phyloP scores from a whole-genome alignment of 2,329 filamentous ascomycete genomes.

The Cryphonectria parasitica region DNA sequence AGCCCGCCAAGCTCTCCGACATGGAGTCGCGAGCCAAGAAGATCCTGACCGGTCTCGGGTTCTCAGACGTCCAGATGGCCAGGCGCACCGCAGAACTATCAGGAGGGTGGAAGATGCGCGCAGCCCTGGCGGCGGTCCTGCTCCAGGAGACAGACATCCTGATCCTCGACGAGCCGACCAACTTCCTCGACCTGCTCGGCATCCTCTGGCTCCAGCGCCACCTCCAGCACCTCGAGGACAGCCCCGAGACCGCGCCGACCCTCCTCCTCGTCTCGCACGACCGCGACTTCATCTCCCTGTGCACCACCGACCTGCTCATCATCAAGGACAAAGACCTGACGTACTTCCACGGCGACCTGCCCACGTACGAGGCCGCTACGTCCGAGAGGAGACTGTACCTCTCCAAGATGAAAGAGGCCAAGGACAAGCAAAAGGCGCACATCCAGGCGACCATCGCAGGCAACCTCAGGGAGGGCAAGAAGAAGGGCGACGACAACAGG shows the following conservation, averaged over 20 bases:
- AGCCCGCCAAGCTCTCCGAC: slow-evolving; percentile 65
- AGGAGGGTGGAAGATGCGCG: slow-evolving; percentile 77
- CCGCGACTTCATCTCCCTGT: slow-evolving; percentile 75
- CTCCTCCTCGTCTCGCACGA: slow-evolving; percentile 84
- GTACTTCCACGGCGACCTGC: slow-evolving; percentile 76
- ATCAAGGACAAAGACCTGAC: slow-evolving; percentile 72
- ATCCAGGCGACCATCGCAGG: slow-evolving; percentile 78
- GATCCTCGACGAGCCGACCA: slow-evolving; percentile 85
- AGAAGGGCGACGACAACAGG: slow-evolving; percentile 82
- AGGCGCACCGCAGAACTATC: slow-evolving; percentile 69
- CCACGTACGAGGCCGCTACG: slow-evolving; percentile 70
- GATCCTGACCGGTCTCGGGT: slow-evolving; percentile 72
- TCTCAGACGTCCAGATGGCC: slow-evolving; percentile 64
- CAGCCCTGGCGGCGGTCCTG: slow-evolving; percentile 66
- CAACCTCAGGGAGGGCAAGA: slow-evolving; percentile 75
- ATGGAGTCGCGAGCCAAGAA: slow-evolving; percentile 68
- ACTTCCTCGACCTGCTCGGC: slow-evolving; percentile 80
- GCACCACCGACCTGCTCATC: slow-evolving; percentile 79
- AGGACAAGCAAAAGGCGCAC: slow-evolving; percentile 79
- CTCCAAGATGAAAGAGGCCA: slow-evolving; percentile 77
- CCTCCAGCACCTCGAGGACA: slow-evolving; percentile 60
- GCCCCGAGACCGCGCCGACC: slow-evolving; percentile 58
- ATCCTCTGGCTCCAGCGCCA: slow-evolving; percentile 85
- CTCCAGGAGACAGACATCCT: slow-evolving; percentile 77
- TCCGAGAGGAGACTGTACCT: slow-evolving; percentile 71